Evolutionary conservation across 2,329 filamentous ascomycete species (phyloP).

Genomic region (Elsinoe australis): DNA sequence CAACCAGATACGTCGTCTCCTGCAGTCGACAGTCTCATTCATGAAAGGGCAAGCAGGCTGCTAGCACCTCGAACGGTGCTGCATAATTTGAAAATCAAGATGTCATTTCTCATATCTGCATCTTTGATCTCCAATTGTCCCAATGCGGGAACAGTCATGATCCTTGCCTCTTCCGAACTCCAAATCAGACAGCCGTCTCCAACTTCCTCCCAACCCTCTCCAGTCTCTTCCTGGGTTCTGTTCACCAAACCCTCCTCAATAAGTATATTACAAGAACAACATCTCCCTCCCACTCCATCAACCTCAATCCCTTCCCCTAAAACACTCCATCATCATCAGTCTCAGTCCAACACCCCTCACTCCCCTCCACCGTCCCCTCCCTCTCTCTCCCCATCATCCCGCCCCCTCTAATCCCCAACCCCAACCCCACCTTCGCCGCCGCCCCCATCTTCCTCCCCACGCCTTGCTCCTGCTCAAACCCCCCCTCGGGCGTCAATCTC

Average conservation of each 20-base stretch:
- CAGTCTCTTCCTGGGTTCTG: neutral
- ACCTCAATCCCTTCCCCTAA: no score
- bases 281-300: constrained; percentile 21
- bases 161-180: neutral
- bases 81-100: neutral
- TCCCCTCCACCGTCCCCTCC: constrained; percentile 26
- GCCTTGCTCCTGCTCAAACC: constrained; percentile 23
- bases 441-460: constrained; percentile 30
- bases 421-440: constrained; percentile 1
- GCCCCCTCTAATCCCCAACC: neutral
- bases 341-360: constrained; percentile 33
- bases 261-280: constrained; percentile 17
- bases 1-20: no score
- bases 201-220: neutral
- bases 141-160: constrained; percentile 9
- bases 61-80: no score
- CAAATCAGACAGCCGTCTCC: neutral
- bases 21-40: no score
- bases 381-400: constrained; percentile 22
- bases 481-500: constrained; percentile 43
- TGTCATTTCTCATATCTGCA: constrained; percentile 15
- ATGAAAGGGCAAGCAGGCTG: no score
- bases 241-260: neutral
- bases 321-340: constrained; percentile 32
- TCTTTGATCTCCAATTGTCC: neutral